Percentiles rank a stretch among this genome's conserved stretches.
Conservation (phyloP, 164 flowering plant species). For the Nymphaea thermarum region DNA sequence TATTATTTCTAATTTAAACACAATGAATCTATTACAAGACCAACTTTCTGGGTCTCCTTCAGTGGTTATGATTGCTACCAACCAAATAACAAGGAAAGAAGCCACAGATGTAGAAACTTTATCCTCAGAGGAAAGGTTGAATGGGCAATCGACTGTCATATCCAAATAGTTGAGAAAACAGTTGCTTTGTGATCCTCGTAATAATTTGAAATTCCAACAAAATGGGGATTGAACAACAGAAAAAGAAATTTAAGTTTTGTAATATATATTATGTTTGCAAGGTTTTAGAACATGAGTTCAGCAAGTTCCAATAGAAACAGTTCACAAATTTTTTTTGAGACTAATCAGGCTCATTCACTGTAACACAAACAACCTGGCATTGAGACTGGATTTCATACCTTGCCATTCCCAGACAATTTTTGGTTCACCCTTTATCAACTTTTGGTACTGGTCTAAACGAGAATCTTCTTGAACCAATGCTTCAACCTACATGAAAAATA, state of each 20-base stretch:
- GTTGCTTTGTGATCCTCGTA: neutral
- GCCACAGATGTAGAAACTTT: neutral
- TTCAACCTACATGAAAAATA: conserved; percentile 47
- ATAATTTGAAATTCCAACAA: neutral
- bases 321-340: neutral
- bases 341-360: neutral
- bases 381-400: conserved; percentile 41
- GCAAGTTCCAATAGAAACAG: neutral
- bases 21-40: too few relatives aligned
- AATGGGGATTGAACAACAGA: neutral
- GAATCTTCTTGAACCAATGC: conserved; percentile 87
- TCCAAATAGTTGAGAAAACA: neutral
- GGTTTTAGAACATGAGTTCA: neutral
- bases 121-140: neutral
- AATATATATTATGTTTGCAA: too few relatives aligned
- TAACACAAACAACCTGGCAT: neutral
- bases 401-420: conserved; percentile 99
- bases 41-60: too few relatives aligned
- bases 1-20: too few relatives aligned
- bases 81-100: neutral
- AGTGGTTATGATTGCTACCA: too few relatives aligned
- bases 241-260: too few relatives aligned
- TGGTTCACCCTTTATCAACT: conserved; percentile 80
- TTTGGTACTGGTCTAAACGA: conserved; percentile 78
- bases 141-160: neutral